phyloP scores from a whole-genome alignment of 176 grass and related monocot species.

The Rhipidocladum racemiflorum region DNA sequence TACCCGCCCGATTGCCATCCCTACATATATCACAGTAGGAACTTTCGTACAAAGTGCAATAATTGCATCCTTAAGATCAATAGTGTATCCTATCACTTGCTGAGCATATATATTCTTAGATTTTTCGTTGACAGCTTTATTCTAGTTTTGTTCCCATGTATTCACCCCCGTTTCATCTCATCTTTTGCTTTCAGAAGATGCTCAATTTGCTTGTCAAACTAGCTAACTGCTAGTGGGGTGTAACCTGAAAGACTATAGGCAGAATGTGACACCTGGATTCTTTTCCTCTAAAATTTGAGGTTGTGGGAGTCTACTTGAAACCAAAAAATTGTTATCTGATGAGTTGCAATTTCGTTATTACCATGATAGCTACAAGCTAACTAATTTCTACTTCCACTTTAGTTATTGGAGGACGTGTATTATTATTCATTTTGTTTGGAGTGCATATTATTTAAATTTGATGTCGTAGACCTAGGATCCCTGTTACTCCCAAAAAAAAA shows the following conservation, averaged over 20 bases:
- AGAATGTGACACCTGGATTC: background rate
- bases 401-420: background rate
- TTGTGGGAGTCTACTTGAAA: background rate
- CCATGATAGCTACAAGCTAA: background rate
- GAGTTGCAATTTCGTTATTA: background rate
- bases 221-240: background rate
- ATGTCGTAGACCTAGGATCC: background rate
- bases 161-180: background rate
- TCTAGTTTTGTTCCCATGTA: constrained; percentile 4
- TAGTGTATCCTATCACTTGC: background rate
- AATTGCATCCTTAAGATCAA: background rate
- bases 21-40: background rate
- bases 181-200: constrained; percentile 37
- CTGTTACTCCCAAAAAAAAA: background rate
- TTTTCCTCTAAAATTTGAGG: background rate
- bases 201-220: constrained; percentile 35
- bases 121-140: constrained; percentile 27
- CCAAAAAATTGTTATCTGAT: background rate
- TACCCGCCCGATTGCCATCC: too few species aligned
- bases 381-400: background rate
- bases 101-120: background rate
- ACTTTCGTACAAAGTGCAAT: constrained; percentile 13
- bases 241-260: background rate
- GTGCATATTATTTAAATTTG: background rate
- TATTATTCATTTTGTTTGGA: background rate